phyloP scores from a whole-genome alignment of 352 stramenopile genomes.

The Phytophthora quininea region DNA sequence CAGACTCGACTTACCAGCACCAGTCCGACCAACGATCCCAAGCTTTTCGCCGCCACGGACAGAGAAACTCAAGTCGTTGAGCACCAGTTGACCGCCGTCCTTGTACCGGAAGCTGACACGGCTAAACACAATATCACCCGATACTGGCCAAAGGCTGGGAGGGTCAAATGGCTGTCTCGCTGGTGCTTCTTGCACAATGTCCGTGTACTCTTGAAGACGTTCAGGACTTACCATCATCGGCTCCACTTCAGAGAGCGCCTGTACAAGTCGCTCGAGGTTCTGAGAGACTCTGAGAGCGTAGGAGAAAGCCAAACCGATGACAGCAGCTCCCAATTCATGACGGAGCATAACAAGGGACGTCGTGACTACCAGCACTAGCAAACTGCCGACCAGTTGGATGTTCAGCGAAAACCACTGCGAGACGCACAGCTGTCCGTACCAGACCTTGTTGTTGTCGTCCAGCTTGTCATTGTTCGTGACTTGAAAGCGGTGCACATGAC shows the following conservation, averaged over 20 bases:
- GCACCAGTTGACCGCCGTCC: constrained; percentile 49
- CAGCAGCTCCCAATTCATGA: constrained; percentile 52
- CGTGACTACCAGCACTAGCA: constrained; percentile 84
- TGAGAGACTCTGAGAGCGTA: constrained; percentile 90
- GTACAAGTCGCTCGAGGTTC: constrained; percentile 84
- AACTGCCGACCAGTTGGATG: constrained; percentile 80
- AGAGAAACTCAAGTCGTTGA: constrained; percentile 44
- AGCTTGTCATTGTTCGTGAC: constrained; percentile 38
- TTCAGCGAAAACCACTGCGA: constrained; percentile 57
- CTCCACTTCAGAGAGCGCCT: constrained; percentile 52
- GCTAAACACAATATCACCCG: constrained; percentile 82
- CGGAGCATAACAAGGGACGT: constrained; percentile 53
- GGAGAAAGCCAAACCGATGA: constrained; percentile 86
- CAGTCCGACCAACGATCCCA: constrained; percentile 90
- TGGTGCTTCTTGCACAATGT: constrained; percentile 48
- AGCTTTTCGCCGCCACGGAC: constrained; percentile 64
- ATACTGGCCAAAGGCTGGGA: constrained; percentile 71
- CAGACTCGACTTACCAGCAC: constrained; percentile 86
- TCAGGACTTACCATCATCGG: constrained; percentile 91
- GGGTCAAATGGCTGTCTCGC: constrained; percentile 51
- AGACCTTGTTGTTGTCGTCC: constrained; percentile 49
- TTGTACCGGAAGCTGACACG: constrained; percentile 92
- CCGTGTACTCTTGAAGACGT: constrained; percentile 89
- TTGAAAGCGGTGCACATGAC: constrained; percentile 49
- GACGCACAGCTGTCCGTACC: constrained; percentile 44